A percentile compares a stretch with the other conserved stretches of the same genome.
Conservation (phyloP, 2,329 filamentous ascomycete species). For the Colletotrichum ledebouriae region DNA sequence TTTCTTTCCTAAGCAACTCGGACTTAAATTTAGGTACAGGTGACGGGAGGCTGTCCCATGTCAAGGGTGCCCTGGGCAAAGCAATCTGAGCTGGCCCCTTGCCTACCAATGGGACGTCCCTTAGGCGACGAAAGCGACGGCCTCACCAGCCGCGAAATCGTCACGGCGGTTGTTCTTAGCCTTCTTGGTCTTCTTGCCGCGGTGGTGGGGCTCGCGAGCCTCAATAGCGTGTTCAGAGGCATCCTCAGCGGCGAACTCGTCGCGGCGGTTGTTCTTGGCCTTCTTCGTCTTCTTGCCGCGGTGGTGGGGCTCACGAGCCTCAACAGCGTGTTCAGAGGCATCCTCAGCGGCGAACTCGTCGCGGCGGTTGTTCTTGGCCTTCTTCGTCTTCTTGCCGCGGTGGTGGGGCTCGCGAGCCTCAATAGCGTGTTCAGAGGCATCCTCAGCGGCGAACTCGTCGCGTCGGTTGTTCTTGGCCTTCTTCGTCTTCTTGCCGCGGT, state of each 20-base stretch:
- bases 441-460: background rate
- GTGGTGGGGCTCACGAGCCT: constrained; percentile 42
- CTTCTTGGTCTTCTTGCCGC: constrained; percentile 40
- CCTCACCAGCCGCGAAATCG: constrained; percentile 10
- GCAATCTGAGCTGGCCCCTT: constrained; percentile 21
- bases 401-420: constrained; percentile 42
- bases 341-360: constrained; percentile 1
- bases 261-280: constrained; percentile 17
- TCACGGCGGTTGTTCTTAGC: constrained; percentile 10
- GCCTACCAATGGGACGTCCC: constrained; percentile 22
- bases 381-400: constrained; percentile 34
- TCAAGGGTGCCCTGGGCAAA: constrained; percentile 18
- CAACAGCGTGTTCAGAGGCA: constrained; percentile 12
- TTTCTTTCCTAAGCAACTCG: constrained; percentile 18
- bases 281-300: constrained; percentile 38
- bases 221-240: constrained; percentile 15
- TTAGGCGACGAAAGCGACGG: constrained; percentile 33
- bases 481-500: constrained; percentile 36
- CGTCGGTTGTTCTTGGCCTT: constrained; percentile 8
- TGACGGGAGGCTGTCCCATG: constrained; percentile 19
- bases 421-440: constrained; percentile 10
- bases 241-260: constrained; percentile 9
- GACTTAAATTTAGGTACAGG: constrained; percentile 13
- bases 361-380: constrained; percentile 6
- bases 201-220: constrained; percentile 36